A percentile compares a stretch with the other conserved stretches of the same genome.
Conservation (phyloP, 169 alveolate genomes). For the Eimeria zaria region DNA sequence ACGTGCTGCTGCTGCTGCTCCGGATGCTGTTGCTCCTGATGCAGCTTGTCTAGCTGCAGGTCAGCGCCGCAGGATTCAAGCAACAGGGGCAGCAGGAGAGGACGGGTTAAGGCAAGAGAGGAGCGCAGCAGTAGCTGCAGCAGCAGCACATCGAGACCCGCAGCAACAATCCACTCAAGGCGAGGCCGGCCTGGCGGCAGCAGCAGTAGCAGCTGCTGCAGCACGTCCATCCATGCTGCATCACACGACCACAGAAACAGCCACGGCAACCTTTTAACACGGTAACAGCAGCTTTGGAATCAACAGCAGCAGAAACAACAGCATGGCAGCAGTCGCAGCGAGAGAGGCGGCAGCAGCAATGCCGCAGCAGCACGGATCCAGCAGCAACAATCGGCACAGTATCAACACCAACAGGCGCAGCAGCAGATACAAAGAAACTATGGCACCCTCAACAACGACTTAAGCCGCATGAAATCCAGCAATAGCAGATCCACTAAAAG, state of each 20-base stretch:
- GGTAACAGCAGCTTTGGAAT: background rate
- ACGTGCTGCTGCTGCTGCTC: background rate
- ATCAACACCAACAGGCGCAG: background rate
- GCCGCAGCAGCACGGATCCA: background rate
- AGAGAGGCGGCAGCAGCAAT: constrained; percentile 25
- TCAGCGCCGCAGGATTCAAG: constrained; percentile 56
- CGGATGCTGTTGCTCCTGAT: constrained; percentile 46
- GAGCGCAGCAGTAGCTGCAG: constrained; percentile 60
- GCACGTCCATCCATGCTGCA: constrained; percentile 67
- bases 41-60: constrained; percentile 22
- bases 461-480: background rate
- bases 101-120: constrained; percentile 47
- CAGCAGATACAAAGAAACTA: background rate
- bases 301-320: background rate
- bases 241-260: background rate
- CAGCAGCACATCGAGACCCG: constrained; percentile 72
- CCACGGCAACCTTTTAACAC: background rate
- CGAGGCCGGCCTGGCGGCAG: constrained; percentile 58
- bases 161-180: constrained; percentile 24
- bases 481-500: background rate
- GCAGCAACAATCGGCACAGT: background rate
- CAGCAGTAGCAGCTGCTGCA: constrained; percentile 81
- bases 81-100: constrained; percentile 66
- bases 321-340: constrained; percentile 16
- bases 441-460: background rate